Conservation (phyloP, 2,329 filamentous ascomycete genomes). For the Ascochyta koolunga region DNA sequence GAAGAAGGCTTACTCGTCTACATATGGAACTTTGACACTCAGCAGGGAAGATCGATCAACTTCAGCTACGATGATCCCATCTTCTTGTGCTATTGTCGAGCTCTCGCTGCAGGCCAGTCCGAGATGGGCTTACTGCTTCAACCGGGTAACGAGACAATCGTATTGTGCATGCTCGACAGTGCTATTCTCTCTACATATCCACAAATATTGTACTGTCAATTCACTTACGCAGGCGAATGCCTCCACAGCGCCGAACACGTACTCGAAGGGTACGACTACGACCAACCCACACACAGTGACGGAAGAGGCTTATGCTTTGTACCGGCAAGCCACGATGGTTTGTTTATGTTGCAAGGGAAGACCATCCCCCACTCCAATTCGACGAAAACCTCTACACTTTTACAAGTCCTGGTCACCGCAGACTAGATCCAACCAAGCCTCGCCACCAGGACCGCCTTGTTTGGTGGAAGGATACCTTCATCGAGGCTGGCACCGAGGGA, state of each 20-base stretch:
- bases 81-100: neutral
- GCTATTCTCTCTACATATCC: neutral
- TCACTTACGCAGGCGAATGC: conserved; percentile 22
- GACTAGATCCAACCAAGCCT: neutral
- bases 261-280: neutral
- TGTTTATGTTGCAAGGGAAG: conserved; percentile 1
- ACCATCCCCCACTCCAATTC: conserved; percentile 10
- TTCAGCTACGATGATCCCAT: conserved; percentile 13
- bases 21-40: conserved; percentile 38
- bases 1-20: conserved; percentile 22
- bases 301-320: neutral
- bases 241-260: neutral
- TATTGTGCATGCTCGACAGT: neutral
- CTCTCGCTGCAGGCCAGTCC: neutral
- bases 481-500: neutral
- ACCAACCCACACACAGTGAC: neutral
- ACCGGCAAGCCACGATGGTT: conserved; percentile 7
- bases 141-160: conserved; percentile 20
- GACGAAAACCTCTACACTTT: conserved; percentile 20
- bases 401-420: neutral
- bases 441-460: neutral
- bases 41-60: conserved; percentile 28
- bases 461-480: conserved; percentile 29
- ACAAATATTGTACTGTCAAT: conserved; percentile 1
- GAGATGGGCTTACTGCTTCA: conserved; percentile 17